Evolutionary conservation across 352 stramenopile genomes (phyloP).

Genomic region (Phytophthora sp.): DNA sequence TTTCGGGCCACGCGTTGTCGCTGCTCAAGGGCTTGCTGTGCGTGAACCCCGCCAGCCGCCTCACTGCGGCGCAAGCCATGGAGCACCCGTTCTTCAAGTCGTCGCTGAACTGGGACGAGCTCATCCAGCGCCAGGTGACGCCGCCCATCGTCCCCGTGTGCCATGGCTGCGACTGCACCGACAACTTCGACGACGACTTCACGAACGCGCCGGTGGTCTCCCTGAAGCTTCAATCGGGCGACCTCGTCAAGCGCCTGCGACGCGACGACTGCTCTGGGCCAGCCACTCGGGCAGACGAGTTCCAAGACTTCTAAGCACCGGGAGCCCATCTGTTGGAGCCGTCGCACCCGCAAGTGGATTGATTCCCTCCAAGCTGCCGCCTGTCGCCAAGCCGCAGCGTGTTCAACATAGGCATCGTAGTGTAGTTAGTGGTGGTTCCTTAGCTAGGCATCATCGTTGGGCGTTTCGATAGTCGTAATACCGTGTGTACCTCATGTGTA

Average conservation of each 20-base stretch:
- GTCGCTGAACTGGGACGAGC: slow-evolving; percentile 67
- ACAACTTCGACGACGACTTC: slow-evolving; percentile 90
- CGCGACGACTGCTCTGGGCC: slow-evolving; percentile 30
- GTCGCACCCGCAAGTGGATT: slow-evolving; percentile 7
- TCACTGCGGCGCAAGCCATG: slow-evolving; percentile 74
- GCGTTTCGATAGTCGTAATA: slow-evolving; percentile 31
- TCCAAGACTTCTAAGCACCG: slow-evolving; percentile 37
- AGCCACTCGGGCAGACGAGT: slow-evolving; percentile 31
- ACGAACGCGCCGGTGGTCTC: slow-evolving; percentile 65
- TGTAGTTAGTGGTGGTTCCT: slow-evolving; percentile 11
- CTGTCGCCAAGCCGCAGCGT: neutral
- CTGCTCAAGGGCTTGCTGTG: slow-evolving; percentile 63
- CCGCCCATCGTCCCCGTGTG: slow-evolving; percentile 74
- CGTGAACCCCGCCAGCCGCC: slow-evolving; percentile 46
- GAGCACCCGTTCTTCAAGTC: slow-evolving; percentile 74
- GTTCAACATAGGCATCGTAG: slow-evolving; percentile 23
- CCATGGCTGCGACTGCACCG: slow-evolving; percentile 61
- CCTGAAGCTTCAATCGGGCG: slow-evolving; percentile 39
- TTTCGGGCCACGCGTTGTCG: slow-evolving; percentile 49
- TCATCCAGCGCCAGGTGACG: slow-evolving; percentile 63
- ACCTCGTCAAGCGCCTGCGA: slow-evolving; percentile 44
- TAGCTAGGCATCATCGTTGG: slow-evolving; percentile 1
- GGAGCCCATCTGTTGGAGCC: slow-evolving; percentile 3
- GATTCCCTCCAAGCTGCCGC: neutral
- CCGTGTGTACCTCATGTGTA: slow-evolving; percentile 26